Evolutionary conservation across 2,329 filamentous ascomycete genomes (phyloP).

Genomic region (Zymoseptoria brevis): DNA sequence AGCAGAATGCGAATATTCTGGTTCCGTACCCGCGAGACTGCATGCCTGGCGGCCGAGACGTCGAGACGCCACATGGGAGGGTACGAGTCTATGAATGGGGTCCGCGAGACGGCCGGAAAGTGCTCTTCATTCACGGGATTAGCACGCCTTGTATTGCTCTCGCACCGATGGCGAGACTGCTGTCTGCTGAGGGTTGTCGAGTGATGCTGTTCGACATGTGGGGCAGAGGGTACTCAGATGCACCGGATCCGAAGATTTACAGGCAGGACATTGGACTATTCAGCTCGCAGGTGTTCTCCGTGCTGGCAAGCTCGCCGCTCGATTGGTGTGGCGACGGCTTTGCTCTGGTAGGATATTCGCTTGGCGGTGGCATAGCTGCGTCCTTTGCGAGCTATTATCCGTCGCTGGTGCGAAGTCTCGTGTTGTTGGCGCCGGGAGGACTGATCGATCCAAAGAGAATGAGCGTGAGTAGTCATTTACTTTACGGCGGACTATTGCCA

Average conservation of each 20-base stretch:
- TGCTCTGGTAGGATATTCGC: slow-evolving; percentile 67
- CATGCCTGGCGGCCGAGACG: slow-evolving; percentile 61
- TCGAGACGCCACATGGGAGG: slow-evolving; percentile 61
- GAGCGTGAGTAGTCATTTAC: slow-evolving; percentile 51
- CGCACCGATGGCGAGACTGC: slow-evolving; percentile 55
- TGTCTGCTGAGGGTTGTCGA: slow-evolving; percentile 56
- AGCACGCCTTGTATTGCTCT: slow-evolving; percentile 68
- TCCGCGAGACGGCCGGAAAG: slow-evolving; percentile 58
- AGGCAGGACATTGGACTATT: slow-evolving; percentile 69
- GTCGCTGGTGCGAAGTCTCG: slow-evolving; percentile 57
- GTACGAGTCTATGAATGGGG: slow-evolving; percentile 77
- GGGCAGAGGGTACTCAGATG: slow-evolving; percentile 70
- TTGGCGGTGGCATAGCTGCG: slow-evolving; percentile 67
- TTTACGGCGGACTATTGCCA: slow-evolving; percentile 58
- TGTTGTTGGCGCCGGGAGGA: slow-evolving; percentile 72
- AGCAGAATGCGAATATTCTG: slow-evolving; percentile 12
- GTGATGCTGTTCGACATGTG: slow-evolving; percentile 76
- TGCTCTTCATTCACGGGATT: slow-evolving; percentile 73
- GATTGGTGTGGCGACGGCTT: slow-evolving; percentile 58
- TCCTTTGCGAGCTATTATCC: slow-evolving; percentile 65
- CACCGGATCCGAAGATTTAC: slow-evolving; percentile 57
- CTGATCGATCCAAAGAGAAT: slow-evolving; percentile 61
- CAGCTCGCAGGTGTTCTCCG: slow-evolving; percentile 62
- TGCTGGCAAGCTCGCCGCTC: slow-evolving; percentile 60
- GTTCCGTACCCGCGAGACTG: slow-evolving; percentile 59